These are phyloP conservation scores for Gossypium lobatum DNA, from an alignment of 441 rosid genomes.

Conservation along the genomic window DNA sequence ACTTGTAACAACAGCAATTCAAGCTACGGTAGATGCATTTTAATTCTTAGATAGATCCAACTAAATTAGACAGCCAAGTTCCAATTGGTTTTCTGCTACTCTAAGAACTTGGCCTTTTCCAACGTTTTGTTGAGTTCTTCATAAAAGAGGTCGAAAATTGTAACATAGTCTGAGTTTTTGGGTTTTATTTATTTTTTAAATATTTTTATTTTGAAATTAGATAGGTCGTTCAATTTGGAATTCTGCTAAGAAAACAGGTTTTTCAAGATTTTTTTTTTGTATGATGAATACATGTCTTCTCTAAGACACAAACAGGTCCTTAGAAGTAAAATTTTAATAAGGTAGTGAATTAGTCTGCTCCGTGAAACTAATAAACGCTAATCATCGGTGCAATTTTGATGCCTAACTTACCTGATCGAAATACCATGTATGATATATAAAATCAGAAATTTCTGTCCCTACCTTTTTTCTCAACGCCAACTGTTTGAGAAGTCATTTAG, in stretches of 20 bases:
- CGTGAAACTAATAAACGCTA: too few relatives aligned
- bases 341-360: too few relatives aligned
- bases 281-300: background rate
- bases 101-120: background rate
- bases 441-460: too few relatives aligned
- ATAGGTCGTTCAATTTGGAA: background rate
- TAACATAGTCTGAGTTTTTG: conserved; percentile 25
- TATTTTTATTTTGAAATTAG: background rate
- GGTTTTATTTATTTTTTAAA: background rate
- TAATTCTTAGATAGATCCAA: background rate
- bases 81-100: background rate
- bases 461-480: too few relatives aligned
- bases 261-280: background rate
- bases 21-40: conserved; percentile 2
- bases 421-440: too few relatives aligned
- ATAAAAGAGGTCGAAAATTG: conserved; percentile 20
- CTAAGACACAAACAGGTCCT: background rate
- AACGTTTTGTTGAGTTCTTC: background rate
- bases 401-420: too few relatives aligned
- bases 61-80: background rate
- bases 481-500: too few relatives aligned
- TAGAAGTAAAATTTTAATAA: too few relatives aligned
- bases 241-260: background rate
- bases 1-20: conserved; percentile 35
- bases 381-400: too few relatives aligned